Base-by-base conservation (phyloP, 169 alveolate species). In the Plasmodium knowlesi region DNA sequence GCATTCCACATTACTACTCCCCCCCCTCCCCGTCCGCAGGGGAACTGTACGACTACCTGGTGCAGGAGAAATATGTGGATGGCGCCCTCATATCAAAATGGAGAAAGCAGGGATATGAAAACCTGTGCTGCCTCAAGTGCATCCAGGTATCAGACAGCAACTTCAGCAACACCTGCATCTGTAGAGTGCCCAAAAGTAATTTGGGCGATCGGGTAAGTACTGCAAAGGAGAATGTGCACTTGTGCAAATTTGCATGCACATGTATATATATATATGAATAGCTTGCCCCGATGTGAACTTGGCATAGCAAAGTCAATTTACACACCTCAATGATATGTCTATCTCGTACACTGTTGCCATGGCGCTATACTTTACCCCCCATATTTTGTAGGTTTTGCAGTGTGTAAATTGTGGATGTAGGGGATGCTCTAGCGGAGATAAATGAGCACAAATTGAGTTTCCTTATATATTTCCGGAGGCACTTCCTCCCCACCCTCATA, bases 331-430 rank as follows among this genome's bases (percentile, higher is more conserved):
- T 19, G 32, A 28, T 53, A 43, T 28, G 30, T 79, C 32, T 82
- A 16, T 32, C 57, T 46, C 32, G 83, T 39, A 37, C 39, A 74
- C 39, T 70, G 19, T 22, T 28, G 14, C 34, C 32, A 0, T 92
- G 6, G 67, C 53, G 12, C 72, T 19, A 39, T 19, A 39, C 30
- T 14, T 37, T 92, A 50, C 89, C 70, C n/a, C n/a, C n/a, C n/a
- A n/a, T 4, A 30, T 6, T 54, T 8, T 61, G 32, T 46, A 89
- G 96, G 92, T 94, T 78, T 97, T 99, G 71, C 99, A 99, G 96
- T 99, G 99, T 95, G 97, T 97, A 76, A 98, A 98, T 86, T 99
- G 99, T 93, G 99, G 99, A 22, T 99, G 99, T 92, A 96, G 99
- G 54, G 99, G 99, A 46, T 99, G 99, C 94, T 99, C 99, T 41